Conservation (phyloP, 2,329 filamentous ascomycete species). For the Exophiala mesophila region DNA sequence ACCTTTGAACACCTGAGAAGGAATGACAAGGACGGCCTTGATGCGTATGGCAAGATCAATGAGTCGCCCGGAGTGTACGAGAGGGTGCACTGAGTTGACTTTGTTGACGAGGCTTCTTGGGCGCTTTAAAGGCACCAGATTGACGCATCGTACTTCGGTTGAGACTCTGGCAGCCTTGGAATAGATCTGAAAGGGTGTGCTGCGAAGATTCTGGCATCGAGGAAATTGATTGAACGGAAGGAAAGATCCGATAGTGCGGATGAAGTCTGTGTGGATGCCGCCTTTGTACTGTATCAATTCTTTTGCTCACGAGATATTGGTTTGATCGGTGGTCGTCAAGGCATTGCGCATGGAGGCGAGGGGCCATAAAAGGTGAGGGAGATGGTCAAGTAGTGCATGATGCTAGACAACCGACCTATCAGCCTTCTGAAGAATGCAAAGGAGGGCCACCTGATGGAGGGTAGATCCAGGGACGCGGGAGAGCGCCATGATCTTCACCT, state of each 20-base stretch:
- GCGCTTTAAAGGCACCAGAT: too few relatives aligned
- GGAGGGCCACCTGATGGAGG: neutral
- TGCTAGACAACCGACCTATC: neutral
- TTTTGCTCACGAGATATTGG: neutral
- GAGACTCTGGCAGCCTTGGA: neutral
- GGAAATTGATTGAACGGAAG: neutral
- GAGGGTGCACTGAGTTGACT: too few relatives aligned
- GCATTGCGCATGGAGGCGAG: neutral
- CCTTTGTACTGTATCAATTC: neutral
- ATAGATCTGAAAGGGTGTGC: too few relatives aligned
- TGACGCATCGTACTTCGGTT: conserved; percentile 12
- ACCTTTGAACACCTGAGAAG: too few relatives aligned
- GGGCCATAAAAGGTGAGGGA: neutral
- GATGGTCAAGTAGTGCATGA: neutral
- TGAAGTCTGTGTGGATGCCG: neutral
- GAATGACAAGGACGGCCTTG: too few relatives aligned
- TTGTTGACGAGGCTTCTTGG: too few relatives aligned
- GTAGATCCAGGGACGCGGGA: too few relatives aligned
- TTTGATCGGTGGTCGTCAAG: neutral
- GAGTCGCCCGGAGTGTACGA: too few relatives aligned
- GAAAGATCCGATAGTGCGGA: neutral
- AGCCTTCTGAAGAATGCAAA: neutral
- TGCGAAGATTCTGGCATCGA: too few relatives aligned
- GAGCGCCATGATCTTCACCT: too few relatives aligned
- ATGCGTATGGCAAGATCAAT: too few relatives aligned